Evolutionary conservation across 768 basidiomycete genomes (phyloP).

Genomic region (Pholiota conissans): DNA sequence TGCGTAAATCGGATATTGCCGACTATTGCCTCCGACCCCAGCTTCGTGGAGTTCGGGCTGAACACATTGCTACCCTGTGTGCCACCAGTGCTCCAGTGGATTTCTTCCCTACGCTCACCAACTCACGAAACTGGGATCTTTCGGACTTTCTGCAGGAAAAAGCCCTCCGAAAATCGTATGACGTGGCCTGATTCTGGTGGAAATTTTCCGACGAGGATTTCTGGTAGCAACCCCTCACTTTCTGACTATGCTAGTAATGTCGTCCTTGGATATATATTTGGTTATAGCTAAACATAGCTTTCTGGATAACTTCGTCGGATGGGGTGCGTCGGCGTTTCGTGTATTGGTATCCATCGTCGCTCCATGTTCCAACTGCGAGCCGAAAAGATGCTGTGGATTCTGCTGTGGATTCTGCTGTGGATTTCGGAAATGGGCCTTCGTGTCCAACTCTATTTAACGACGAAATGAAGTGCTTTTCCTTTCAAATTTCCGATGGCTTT

Average conservation of each 20-base stretch:
- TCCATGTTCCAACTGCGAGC: background rate
- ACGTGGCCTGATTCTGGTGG: background rate
- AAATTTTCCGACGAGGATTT: background rate
- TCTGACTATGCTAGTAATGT: background rate
- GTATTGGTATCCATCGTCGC: background rate
- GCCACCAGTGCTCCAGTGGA: background rate
- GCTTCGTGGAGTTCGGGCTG: background rate
- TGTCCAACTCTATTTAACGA: background rate
- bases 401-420: too few relatives aligned
- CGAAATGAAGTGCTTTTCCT: background rate
- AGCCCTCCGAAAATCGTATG: too few relatives aligned
- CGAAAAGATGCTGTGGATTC: background rate
- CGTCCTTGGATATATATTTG: background rate
- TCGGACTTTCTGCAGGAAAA: too few relatives aligned
- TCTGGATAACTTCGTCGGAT: background rate
- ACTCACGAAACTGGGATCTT: background rate
- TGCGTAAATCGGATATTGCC: background rate
- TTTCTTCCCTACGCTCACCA: background rate
- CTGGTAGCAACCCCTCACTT: background rate
- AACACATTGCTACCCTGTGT: background rate
- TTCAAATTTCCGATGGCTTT: slow-evolving; percentile 6
- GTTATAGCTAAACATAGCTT: background rate
- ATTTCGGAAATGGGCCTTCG: too few relatives aligned
- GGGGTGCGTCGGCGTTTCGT: background rate
- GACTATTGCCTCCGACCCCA: background rate